Percentiles rank a stretch among this genome's conserved stretches.
phyloP scores from a whole-genome alignment of 225 moss, liverwort and hornwort species.

The Antitrichia curtipendula region DNA sequence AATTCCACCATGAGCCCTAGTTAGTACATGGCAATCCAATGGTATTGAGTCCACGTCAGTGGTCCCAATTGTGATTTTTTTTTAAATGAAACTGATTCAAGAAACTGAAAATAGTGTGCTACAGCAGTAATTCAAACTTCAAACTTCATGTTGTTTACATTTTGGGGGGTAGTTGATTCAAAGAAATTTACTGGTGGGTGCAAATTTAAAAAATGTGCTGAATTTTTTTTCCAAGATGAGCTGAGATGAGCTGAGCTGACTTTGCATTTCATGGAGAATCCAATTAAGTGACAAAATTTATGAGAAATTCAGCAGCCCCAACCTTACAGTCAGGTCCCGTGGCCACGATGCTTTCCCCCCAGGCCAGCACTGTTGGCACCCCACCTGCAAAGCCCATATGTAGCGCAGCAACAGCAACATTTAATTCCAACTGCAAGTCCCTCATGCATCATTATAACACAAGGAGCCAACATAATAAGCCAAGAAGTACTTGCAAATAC shows the following conservation, averaged over 20 bases:
- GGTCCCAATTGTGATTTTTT: no score
- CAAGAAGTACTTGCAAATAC: background rate
- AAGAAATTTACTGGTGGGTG: no score
- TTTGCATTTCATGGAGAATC: background rate
- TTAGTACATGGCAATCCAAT: background rate
- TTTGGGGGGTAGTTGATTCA: no score
- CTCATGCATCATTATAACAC: background rate
- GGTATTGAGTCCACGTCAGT: background rate
- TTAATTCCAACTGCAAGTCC: background rate
- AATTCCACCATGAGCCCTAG: background rate
- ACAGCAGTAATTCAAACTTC: no score
- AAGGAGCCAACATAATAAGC: slow-evolving; percentile 1
- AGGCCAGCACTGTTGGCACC: slow-evolving; percentile 60
- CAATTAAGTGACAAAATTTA: background rate
- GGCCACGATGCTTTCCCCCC: slow-evolving; percentile 65
- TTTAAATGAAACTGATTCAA: background rate
- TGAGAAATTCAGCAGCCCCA: no score
- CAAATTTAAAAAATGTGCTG: no score
- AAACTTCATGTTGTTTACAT: no score
- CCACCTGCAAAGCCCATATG: slow-evolving; percentile 19
- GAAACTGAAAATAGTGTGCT: background rate
- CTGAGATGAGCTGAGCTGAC: background rate
- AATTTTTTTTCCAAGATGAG: background rate
- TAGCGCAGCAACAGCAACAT: background rate
- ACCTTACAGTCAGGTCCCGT: slow-evolving; percentile 88